These are phyloP conservation scores for Amphirosellinia nigrospora DNA, from an alignment of 495 filamentous ascomycete species.

Conservation along the genomic window DNA sequence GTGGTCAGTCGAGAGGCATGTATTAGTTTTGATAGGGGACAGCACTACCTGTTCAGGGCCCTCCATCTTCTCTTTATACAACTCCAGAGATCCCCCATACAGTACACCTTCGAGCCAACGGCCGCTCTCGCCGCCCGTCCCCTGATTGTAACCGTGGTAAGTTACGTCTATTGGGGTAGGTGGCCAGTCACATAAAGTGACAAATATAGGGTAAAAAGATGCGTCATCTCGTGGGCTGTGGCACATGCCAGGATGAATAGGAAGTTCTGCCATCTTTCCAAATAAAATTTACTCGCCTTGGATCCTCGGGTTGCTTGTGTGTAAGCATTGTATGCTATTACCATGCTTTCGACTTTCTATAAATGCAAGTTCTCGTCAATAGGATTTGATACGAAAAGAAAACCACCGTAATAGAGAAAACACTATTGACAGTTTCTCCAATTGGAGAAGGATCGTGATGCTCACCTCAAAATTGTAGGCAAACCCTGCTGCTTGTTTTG, in stretches of 20 bases:
- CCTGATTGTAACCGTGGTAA: constrained; percentile 1
- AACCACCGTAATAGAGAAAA: not conserved
- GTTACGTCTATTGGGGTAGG: not conserved
- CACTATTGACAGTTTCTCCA: not conserved
- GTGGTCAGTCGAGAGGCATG: not conserved
- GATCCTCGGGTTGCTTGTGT: not conserved
- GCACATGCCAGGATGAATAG: constrained; percentile 2
- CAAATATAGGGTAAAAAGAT: not conserved
- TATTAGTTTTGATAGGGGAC: not conserved
- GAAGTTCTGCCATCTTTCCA: constrained; percentile 8
- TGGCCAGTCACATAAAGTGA: constrained; percentile 1
- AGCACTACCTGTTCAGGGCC: not conserved
- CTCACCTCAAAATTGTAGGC: constrained; percentile 1
- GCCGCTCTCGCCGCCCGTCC: not conserved
- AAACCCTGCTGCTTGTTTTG: not conserved
- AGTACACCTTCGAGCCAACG: constrained; percentile 7
- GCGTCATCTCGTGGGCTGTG: not conserved
- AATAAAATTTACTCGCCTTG: not conserved
- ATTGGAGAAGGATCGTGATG: not conserved
- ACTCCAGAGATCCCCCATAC: not conserved
- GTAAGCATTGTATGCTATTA: not conserved
- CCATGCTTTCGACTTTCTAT: not conserved
- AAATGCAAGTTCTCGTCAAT: not conserved
- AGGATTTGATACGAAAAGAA: not conserved
- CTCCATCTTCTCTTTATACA: not conserved